phyloP scores from a whole-genome alignment of 768 basidiomycete genomes.

The Cyclocybe cylindracea region DNA sequence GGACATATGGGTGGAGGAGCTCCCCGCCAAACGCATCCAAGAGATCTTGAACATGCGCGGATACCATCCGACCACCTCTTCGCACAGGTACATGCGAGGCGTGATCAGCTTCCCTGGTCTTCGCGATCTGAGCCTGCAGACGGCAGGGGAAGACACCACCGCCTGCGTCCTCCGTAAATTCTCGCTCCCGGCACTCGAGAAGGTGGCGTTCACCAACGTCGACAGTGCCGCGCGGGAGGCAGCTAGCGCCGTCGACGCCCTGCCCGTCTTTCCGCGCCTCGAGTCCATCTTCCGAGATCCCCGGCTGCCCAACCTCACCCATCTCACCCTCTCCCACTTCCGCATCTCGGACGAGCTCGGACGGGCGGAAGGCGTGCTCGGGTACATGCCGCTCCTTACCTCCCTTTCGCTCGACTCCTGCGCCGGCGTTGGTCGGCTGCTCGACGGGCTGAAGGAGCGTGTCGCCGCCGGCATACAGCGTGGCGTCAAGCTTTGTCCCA shows the following conservation, averaged over 20 bases:
- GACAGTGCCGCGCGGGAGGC: constrained; percentile 23
- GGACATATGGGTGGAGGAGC: constrained; percentile 43
- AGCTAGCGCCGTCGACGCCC: constrained; percentile 11
- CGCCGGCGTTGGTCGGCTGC: constrained; percentile 38
- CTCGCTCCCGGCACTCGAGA: constrained; percentile 43
- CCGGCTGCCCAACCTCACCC: constrained; percentile 49
- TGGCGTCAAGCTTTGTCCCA: constrained; percentile 50
- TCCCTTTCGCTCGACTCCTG: constrained; percentile 50
- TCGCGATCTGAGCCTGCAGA: constrained; percentile 45
- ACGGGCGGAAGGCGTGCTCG: constrained; percentile 41
- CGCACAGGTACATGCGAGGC: constrained; percentile 9
- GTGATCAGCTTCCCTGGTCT: constrained; percentile 31
- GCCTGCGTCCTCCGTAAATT: constrained; percentile 42
- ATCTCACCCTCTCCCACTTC: constrained; percentile 51
- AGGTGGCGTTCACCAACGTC: constrained; percentile 43
- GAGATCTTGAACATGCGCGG: constrained; percentile 14
- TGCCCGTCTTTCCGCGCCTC: constrained; percentile 44
- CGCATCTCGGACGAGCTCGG: constrained; percentile 38
- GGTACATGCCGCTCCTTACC: constrained; percentile 51
- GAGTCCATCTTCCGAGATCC: constrained; percentile 60
- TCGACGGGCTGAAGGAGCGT: constrained; percentile 41
- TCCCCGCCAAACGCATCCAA: constrained; percentile 10
- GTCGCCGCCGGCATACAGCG: constrained; percentile 26
- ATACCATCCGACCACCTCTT: constrained; percentile 13
- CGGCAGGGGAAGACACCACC: constrained; percentile 38